Evolutionary conservation across 306 rosid genomes (phyloP).

Genomic region (Rubus idaeus): DNA sequence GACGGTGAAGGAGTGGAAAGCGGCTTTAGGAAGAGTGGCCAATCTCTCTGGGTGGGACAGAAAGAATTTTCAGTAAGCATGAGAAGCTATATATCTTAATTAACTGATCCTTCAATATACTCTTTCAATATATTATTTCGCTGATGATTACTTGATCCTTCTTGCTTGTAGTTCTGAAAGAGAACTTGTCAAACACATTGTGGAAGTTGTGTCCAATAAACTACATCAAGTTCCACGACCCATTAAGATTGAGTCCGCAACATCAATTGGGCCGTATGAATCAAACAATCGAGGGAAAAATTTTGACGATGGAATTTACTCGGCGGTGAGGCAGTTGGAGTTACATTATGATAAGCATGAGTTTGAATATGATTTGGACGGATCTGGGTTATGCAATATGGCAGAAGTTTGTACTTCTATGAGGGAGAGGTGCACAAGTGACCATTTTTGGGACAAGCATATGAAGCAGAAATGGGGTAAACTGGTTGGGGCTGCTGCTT

Average conservation of each 20-base stretch:
- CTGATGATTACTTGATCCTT: not conserved
- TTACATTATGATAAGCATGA: too few species aligned
- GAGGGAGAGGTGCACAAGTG: constrained; percentile 60
- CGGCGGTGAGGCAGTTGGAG: too few species aligned
- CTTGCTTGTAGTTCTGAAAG: not conserved
- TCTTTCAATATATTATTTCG: not conserved
- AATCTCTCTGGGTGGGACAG: not conserved
- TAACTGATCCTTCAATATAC: too few species aligned
- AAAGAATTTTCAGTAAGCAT: not conserved
- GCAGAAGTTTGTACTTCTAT: constrained; percentile 64
- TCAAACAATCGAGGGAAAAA: too few species aligned
- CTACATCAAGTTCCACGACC: not conserved
- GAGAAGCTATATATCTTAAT: not conserved
- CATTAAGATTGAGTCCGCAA: too few species aligned
- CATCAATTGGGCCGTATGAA: too few species aligned
- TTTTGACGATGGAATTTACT: too few species aligned
- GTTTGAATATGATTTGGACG: too few species aligned
- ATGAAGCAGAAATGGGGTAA: constrained; percentile 69
- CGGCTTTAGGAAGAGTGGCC: not conserved
- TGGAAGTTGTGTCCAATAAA: not conserved
- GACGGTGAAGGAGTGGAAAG: not conserved
- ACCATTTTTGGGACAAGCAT: constrained; percentile 78
- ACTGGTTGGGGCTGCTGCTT: constrained; percentile 65
- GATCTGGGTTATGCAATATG: constrained; percentile 49
- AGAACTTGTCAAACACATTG: not conserved